Evolutionary conservation across 495 filamentous ascomycete genomes (phyloP), one percentile per base, ranked within the genome.

Genomic region (Parmelia sp.): DNA sequence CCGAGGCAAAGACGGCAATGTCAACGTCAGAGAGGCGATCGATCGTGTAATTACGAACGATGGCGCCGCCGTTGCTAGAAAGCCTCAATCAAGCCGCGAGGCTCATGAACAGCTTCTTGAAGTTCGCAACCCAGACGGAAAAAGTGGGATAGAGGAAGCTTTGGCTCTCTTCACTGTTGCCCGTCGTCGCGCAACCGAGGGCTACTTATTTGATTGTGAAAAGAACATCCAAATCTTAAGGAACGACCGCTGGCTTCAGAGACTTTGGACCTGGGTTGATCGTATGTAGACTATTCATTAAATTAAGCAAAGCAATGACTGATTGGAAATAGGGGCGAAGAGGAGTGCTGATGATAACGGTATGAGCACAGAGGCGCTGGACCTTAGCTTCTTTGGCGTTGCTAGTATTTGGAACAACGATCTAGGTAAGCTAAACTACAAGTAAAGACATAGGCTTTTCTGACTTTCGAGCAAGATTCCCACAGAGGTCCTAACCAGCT

Each of bases 341-440:
- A 76, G 77, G 25, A 82, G 83, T 47, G 89, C 89, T 19, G 75
- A 79, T 29, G 80, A 86, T 57, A 83, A 85, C 44, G 84, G 86
- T 6, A 93, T 96, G 90, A 80, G 90, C 53, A 76, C 83, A n/a
- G 80, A 85, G 47, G 78, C 82, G 2, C 74, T 96, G 9, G 94
- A 97, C 68, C 73, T 96, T 47, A 91, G 87, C 69, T 98, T 91
- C 72, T 73, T 96, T 71, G 94, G 94, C 5, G 86, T 97, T 49
- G 79, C 83, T 61, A 83, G 82, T 44, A 83, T 96, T 21, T 97
- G 92, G 92, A 86, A 77, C 37, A 88, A 90, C 69, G 80, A 89
- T 42, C 72, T 91, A 58, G 86, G 90, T 87, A 71, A 56, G 79
- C 66, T 45, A 36, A 29, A 40, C 55, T 31, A 6, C 10, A 29